A percentile compares a stretch with the other conserved stretches of the same genome.
These are phyloP conservation scores for Boletus eberwhitei DNA, from an alignment of 768 basidiomycete species.

Conservation along the genomic window DNA sequence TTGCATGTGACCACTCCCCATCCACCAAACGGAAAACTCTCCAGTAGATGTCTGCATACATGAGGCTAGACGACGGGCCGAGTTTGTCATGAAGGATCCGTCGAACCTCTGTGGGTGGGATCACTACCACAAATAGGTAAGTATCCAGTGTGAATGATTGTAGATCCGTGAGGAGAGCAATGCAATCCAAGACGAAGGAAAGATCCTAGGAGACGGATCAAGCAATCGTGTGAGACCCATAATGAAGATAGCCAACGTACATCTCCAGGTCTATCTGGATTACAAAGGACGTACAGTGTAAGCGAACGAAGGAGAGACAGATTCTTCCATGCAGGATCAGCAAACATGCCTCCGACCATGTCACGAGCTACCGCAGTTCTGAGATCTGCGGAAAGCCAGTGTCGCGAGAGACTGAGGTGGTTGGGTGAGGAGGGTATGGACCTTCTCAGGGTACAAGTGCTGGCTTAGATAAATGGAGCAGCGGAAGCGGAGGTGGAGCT, in stretches of 20 bases:
- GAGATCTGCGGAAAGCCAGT: background rate
- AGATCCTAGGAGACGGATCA: slow-evolving; percentile 3
- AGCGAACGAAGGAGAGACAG: slow-evolving; percentile 9
- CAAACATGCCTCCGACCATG: background rate
- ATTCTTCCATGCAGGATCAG: background rate
- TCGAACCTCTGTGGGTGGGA: background rate
- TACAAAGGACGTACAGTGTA: background rate
- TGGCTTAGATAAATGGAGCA: background rate
- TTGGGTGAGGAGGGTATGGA: background rate
- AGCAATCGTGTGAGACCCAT: background rate
- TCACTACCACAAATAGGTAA: too few species aligned
- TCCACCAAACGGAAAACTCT: background rate
- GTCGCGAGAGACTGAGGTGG: background rate
- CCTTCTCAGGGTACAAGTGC: background rate
- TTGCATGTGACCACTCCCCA: slow-evolving; percentile 5
- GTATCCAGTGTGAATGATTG: background rate
- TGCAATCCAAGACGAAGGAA: background rate
- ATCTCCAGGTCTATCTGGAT: too few species aligned
- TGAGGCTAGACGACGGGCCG: background rate
- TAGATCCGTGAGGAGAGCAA: background rate
- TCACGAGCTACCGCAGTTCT: background rate
- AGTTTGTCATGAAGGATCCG: background rate
- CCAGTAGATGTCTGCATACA: background rate
- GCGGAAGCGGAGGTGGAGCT: background rate
- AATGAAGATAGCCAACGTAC: background rate